These are phyloP conservation scores for Hortaea sp. DNA, from an alignment of 2,329 filamentous ascomycete genomes.

Conservation along the genomic window DNA sequence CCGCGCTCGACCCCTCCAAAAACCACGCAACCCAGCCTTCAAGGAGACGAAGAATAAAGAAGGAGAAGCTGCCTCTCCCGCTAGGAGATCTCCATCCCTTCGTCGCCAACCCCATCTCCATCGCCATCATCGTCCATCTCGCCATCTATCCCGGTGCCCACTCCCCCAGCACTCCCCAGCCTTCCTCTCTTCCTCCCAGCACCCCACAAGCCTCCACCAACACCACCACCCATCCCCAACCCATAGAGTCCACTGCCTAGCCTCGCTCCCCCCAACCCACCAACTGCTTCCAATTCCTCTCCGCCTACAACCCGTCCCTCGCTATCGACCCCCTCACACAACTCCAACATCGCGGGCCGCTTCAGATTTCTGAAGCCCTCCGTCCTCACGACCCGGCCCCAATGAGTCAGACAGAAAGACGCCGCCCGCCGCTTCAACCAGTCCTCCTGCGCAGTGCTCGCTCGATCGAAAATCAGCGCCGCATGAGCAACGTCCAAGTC, in stretches of 20 bases:
- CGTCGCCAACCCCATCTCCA: conserved; percentile 13
- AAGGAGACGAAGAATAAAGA: not conserved
- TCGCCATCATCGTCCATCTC: conserved; percentile 22
- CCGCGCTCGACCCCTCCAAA: too few relatives aligned
- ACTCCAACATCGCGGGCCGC: conserved; percentile 70
- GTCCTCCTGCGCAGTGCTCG: conserved; percentile 79
- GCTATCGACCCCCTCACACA: conserved; percentile 86
- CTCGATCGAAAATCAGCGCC: conserved; percentile 92
- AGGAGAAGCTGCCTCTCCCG: not conserved
- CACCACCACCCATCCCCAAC: conserved; percentile 34
- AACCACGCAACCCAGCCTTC: too few relatives aligned
- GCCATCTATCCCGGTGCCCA: conserved; percentile 33
- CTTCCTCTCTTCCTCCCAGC: conserved; percentile 36
- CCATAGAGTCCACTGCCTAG: conserved; percentile 35
- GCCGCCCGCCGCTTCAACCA: conserved; percentile 87
- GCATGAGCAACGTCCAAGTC: conserved; percentile 93
- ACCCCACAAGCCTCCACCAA: conserved; percentile 19
- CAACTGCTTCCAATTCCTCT: conserved; percentile 62
- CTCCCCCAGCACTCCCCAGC: conserved; percentile 32
- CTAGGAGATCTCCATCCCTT: conserved; percentile 9
- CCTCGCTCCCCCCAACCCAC: conserved; percentile 41
- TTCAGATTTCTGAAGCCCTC: conserved; percentile 75
- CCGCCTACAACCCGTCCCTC: conserved; percentile 87
- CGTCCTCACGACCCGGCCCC: conserved; percentile 87
- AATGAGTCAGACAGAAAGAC: conserved; percentile 81